Evolutionary conservation across 306 rosid species (phyloP).

Genomic region (Herpetospermum pedunculosum): DNA sequence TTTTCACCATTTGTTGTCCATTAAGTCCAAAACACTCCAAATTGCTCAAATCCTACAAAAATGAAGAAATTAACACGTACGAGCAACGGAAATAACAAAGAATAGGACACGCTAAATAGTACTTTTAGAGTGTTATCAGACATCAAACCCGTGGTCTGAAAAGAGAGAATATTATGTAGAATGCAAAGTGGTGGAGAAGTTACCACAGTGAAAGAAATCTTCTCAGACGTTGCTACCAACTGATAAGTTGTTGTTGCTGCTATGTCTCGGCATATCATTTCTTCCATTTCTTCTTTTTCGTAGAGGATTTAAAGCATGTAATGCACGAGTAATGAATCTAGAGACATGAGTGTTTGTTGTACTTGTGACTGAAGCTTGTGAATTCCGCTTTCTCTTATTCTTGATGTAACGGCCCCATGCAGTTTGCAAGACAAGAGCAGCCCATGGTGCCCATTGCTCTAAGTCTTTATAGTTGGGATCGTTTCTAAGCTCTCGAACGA

Average conservation of each 20-base stretch:
- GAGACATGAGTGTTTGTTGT: not conserved
- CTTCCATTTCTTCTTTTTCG: not conserved
- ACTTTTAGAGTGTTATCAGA: no score
- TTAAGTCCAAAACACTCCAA: no score
- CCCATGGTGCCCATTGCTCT: not conserved
- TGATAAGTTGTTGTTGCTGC: not conserved
- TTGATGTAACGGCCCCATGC: not conserved
- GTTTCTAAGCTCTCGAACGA: not conserved
- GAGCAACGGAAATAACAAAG: no score
- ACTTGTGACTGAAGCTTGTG: not conserved
- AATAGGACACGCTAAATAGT: no score
- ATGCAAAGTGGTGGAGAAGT: not conserved
- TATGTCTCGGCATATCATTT: not conserved
- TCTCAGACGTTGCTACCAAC: not conserved
- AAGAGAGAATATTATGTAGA: no score
- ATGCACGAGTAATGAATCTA: not conserved
- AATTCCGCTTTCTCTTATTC: not conserved
- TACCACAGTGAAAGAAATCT: no score
- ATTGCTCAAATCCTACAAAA: no score
- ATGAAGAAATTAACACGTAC: no score
- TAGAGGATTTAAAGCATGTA: not conserved
- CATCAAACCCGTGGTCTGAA: no score
- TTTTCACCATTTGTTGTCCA: no score
- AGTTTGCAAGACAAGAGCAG: not conserved
- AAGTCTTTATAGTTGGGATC: not conserved